Conservation (phyloP, 768 basidiomycete species). For the Lepiota brunneoincarnata region DNA sequence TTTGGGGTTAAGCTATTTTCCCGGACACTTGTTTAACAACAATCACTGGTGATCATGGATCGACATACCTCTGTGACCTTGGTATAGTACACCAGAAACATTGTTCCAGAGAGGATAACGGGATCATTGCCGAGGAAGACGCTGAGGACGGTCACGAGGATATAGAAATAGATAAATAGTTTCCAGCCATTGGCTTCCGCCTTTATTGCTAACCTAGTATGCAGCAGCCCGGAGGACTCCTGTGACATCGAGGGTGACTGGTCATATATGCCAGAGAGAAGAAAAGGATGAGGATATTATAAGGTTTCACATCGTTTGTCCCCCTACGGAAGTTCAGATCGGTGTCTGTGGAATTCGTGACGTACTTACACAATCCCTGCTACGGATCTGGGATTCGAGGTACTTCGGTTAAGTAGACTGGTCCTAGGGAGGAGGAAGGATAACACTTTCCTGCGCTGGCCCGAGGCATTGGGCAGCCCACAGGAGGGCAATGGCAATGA, state of each 20-base stretch:
- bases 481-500: slow-evolving; percentile 47
- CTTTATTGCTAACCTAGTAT: slow-evolving; percentile 82
- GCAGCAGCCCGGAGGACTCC: slow-evolving; percentile 86
- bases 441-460: slow-evolving; percentile 12
- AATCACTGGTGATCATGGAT: no score
- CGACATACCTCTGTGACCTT: slow-evolving; percentile 48
- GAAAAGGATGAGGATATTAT: slow-evolving; percentile 92
- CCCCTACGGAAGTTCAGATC: slow-evolving; percentile 10
- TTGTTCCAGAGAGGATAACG: slow-evolving; percentile 87
- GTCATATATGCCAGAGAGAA: slow-evolving; percentile 92
- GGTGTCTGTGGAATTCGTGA: no score
- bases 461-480: slow-evolving; percentile 56
- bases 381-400: no score
- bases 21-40: no score
- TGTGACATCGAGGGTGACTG: slow-evolving; percentile 85
- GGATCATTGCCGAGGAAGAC: slow-evolving; percentile 90
- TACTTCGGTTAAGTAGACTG: no score
- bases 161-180: slow-evolving; percentile 78
- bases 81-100: slow-evolving; percentile 88
- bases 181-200: slow-evolving; percentile 67
- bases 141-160: slow-evolving; percentile 77
- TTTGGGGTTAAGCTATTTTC: slow-evolving; percentile 30
- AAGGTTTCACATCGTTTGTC: slow-evolving; percentile 74
- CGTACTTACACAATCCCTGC: no score
- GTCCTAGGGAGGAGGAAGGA: no score